phyloP scores from a whole-genome alignment of 331 rosid genomes.

The Malus hybrid region DNA sequence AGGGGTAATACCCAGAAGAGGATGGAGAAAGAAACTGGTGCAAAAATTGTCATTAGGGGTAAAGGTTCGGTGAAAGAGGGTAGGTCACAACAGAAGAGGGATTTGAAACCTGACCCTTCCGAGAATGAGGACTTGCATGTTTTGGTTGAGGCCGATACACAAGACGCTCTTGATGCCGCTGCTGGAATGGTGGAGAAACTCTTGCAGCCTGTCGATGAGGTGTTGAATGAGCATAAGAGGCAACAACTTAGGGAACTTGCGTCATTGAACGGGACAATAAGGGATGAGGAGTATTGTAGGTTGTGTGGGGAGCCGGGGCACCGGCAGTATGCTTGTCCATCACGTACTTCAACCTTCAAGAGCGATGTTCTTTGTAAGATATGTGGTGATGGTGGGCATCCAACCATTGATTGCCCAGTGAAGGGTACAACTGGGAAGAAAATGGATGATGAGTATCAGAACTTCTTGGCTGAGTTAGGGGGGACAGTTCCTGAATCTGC shows the following conservation, averaged over 20 bases:
- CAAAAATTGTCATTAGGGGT: conserved; percentile 90
- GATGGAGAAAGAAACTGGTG: conserved; percentile 97
- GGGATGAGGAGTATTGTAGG: conserved; percentile 94
- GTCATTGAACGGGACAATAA: conserved; percentile 82
- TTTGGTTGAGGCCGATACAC: conserved; percentile 89
- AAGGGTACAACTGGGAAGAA: conserved; percentile 95
- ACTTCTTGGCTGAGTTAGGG: conserved; percentile 91
- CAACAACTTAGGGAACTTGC: conserved; percentile 98
- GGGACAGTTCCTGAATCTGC: conserved; percentile 90
- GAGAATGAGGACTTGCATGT: conserved; percentile 98
- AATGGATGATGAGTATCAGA: conserved; percentile 99
- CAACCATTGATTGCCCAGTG: conserved; percentile 91
- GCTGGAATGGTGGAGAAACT: conserved; percentile 99
- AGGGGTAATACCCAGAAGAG: conserved; percentile 97
- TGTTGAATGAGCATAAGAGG: conserved; percentile 94
- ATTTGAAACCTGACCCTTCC: conserved; percentile 80
- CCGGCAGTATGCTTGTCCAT: conserved; percentile 88
- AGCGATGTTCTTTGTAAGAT: conserved; percentile 92
- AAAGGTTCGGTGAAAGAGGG: conserved; percentile 96
- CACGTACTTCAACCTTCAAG: conserved; percentile 85
- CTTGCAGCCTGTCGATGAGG: conserved; percentile 96
- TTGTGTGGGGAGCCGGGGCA: conserved; percentile 98
- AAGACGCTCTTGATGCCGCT: conserved; percentile 81
- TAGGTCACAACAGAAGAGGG: conserved; percentile 91
- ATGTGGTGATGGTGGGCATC: conserved; percentile 99